phyloP scores from a whole-genome alignment of 148 eudicot genomes.

The Rhododendron ovatum region DNA sequence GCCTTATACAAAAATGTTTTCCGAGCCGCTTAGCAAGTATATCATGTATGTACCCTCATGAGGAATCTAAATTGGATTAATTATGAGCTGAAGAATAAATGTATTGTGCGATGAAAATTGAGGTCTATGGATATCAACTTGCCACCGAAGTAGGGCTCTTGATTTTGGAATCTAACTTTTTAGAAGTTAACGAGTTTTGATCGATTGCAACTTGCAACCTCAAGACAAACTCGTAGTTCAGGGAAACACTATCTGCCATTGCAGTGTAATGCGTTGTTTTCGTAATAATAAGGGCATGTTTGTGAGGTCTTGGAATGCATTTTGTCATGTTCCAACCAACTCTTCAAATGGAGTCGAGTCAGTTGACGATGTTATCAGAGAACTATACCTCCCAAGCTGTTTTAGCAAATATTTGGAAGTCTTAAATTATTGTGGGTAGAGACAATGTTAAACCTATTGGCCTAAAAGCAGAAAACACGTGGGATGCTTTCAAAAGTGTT shows the following conservation, averaged over 20 bases:
- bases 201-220: neutral
- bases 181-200: no score
- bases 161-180: neutral
- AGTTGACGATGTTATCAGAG: neutral
- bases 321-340: neutral
- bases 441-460: neutral
- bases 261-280: neutral
- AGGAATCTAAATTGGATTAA: neutral
- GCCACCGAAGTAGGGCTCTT: neutral
- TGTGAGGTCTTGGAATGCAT: neutral
- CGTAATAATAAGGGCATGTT: neutral
- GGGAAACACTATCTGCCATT: neutral
- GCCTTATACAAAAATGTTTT: neutral
- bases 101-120: neutral
- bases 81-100: neutral
- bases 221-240: neutral
- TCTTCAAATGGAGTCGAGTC: neutral
- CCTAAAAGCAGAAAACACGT: neutral
- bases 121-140: neutral
- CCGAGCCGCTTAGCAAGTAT: neutral
- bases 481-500: neutral
- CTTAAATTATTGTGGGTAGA: neutral
- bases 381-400: neutral
- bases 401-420: neutral
- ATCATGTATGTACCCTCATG: neutral